A percentile compares a stretch with the other conserved stretches of the same genome.
These are phyloP conservation scores for Teratosphaeriaceae sp. DNA, from an alignment of 2,329 filamentous ascomycete species.

Conservation along the genomic window DNA sequence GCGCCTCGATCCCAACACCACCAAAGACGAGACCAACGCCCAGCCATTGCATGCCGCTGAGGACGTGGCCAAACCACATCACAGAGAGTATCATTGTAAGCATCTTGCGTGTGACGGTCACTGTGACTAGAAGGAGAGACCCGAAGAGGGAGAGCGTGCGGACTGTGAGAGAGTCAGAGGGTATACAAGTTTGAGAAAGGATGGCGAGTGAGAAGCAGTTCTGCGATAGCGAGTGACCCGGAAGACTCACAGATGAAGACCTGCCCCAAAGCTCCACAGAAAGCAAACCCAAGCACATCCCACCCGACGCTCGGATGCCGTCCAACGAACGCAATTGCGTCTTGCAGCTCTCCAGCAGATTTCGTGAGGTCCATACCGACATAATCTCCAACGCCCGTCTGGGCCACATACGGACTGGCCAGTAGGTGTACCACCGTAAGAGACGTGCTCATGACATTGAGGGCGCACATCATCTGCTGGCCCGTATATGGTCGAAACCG, in stretches of 20 bases:
- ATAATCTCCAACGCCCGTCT: conserved; percentile 41
- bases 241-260: conserved; percentile 79
- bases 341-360: conserved; percentile 66
- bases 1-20: conserved; percentile 84
- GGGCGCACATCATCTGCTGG: conserved; percentile 99
- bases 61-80: conserved; percentile 82
- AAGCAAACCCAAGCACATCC: conserved; percentile 84
- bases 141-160: conserved; percentile 82
- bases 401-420: conserved; percentile 70
- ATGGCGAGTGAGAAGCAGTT: background rate
- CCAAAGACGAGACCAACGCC: conserved; percentile 92
- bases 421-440: conserved; percentile 73
- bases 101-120: conserved; percentile 98
- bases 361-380: conserved; percentile 37
- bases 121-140: conserved; percentile 84
- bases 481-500: conserved; percentile 73
- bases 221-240: no score
- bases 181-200: background rate
- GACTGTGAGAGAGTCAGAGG: no score
- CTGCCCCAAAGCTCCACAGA: conserved; percentile 87
- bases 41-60: conserved; percentile 86
- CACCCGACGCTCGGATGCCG: conserved; percentile 75
- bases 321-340: conserved; percentile 74
- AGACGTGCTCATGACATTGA: conserved; percentile 79
- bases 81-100: conserved; percentile 97